phyloP scores from a whole-genome alignment of 108 stramenopile species.

The Cyclotella kingstonii region DNA sequence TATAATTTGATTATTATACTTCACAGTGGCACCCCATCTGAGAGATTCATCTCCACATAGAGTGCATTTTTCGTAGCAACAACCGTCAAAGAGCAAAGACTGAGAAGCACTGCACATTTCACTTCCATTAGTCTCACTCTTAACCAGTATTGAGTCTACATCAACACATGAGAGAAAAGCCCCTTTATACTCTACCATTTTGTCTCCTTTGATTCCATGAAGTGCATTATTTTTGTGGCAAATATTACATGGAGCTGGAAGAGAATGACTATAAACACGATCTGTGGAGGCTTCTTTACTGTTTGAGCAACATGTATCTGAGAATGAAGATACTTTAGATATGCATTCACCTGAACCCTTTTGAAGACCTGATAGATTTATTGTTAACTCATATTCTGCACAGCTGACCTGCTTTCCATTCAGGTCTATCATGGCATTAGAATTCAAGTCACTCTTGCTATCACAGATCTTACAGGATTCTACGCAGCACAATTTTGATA shows the following conservation, averaged over 20 bases:
- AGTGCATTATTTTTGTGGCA: slow-evolving; percentile 26
- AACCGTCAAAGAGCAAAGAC: slow-evolving; percentile 37
- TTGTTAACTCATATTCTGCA: slow-evolving; percentile 9
- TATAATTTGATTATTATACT: slow-evolving; percentile 42
- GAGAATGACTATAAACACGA: background rate
- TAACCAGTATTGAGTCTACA: slow-evolving; percentile 40
- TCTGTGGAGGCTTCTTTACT: background rate
- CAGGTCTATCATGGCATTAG: slow-evolving; percentile 9
- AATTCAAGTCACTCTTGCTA: slow-evolving; percentile 7
- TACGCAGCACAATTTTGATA: slow-evolving; percentile 33
- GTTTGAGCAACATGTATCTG: slow-evolving; percentile 19
- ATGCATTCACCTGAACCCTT: slow-evolving; percentile 17
- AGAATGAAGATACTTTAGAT: slow-evolving; percentile 7
- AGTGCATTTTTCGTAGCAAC: slow-evolving; percentile 48
- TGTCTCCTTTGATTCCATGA: slow-evolving; percentile 38
- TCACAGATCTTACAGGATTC: slow-evolving; percentile 23
- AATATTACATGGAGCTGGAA: slow-evolving; percentile 24
- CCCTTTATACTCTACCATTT: slow-evolving; percentile 39
- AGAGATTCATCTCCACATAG: slow-evolving; percentile 42
- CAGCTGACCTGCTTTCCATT: slow-evolving; percentile 26
- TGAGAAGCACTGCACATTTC: slow-evolving; percentile 40
- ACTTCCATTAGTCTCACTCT: slow-evolving; percentile 33
- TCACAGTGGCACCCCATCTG: slow-evolving; percentile 36
- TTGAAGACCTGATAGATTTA: slow-evolving; percentile 10
- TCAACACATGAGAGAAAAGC: slow-evolving; percentile 43